These are phyloP conservation scores for Clitopilus passeckerianus DNA, from an alignment of 768 basidiomycete genomes.

Conservation along the genomic window DNA sequence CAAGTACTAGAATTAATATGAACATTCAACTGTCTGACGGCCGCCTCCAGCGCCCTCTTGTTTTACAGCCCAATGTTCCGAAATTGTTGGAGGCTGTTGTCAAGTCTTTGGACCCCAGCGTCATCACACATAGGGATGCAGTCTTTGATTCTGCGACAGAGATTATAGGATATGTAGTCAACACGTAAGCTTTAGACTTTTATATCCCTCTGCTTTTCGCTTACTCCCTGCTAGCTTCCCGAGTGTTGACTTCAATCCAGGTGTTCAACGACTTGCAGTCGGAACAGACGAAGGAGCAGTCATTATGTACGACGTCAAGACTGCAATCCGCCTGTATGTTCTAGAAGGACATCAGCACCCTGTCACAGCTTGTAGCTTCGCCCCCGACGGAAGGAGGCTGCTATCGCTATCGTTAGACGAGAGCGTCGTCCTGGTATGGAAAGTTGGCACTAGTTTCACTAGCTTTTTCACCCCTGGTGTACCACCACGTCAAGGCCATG, in stretches of 20 bases:
- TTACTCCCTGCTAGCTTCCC: slow-evolving; percentile 58
- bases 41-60: slow-evolving; percentile 64
- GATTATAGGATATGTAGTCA: slow-evolving; percentile 91
- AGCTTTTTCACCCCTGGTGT: slow-evolving; percentile 90
- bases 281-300: slow-evolving; percentile 94
- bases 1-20: slow-evolving; percentile 17
- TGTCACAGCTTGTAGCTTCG: slow-evolving; percentile 85
- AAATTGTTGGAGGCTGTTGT: slow-evolving; percentile 92
- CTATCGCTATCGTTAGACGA: slow-evolving; percentile 88
- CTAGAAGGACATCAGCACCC: slow-evolving; percentile 86
- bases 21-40: background rate
- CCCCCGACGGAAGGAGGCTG: slow-evolving; percentile 87
- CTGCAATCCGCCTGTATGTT: slow-evolving; percentile 90
- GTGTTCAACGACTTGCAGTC: slow-evolving; percentile 83
- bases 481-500: slow-evolving; percentile 84
- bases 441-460: slow-evolving; percentile 84
- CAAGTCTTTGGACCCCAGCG: slow-evolving; percentile 92
- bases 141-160: slow-evolving; percentile 90
- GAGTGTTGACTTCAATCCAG: slow-evolving; percentile 88
- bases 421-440: slow-evolving; percentile 86
- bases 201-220: background rate
- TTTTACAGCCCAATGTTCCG: slow-evolving; percentile 80
- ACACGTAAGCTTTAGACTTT: slow-evolving; percentile 53
- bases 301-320: slow-evolving; percentile 95
- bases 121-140: slow-evolving; percentile 68